These are phyloP conservation scores for Cryphonectria carpinicola DNA, from an alignment of 2,329 filamentous ascomycete species.

Conservation along the genomic window DNA sequence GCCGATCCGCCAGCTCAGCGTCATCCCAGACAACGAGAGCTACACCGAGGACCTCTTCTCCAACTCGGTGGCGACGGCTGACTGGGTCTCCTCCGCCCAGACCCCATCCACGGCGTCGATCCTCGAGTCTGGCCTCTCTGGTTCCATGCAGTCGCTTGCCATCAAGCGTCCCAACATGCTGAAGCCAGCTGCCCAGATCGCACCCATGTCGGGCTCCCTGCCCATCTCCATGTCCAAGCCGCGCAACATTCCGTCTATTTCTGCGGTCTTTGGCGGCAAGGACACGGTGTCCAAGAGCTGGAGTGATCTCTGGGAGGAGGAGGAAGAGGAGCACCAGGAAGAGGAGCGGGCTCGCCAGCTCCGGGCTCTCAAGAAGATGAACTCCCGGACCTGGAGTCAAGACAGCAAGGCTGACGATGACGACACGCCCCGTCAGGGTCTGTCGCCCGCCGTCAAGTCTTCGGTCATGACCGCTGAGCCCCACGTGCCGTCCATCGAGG, in stretches of 20 bases:
- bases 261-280: conserved; percentile 77
- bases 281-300: conserved; percentile 95
- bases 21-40: conserved; percentile 78
- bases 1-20: conserved; percentile 80
- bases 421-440: conserved; percentile 47
- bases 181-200: conserved; percentile 56
- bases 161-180: conserved; percentile 52
- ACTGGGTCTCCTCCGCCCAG: conserved; percentile 78
- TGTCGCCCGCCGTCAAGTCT: conserved; percentile 47
- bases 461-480: conserved; percentile 45
- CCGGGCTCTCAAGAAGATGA: conserved; percentile 65
- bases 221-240: conserved; percentile 82
- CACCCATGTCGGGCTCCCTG: conserved; percentile 69
- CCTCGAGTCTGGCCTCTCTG: conserved; percentile 78
- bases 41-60: conserved; percentile 87
- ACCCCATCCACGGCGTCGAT: conserved; percentile 84
- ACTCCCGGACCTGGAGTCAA: conserved; percentile 79
- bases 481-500: conserved; percentile 42
- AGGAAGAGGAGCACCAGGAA: conserved; percentile 73
- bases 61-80: conserved; percentile 68
- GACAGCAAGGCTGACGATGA: conserved; percentile 63
- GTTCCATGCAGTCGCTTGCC: conserved; percentile 77
- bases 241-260: conserved; percentile 69
- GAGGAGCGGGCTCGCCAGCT: conserved; percentile 66
- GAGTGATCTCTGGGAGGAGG: conserved; percentile 98